Evolutionary conservation across 768 basidiomycete genomes (phyloP), one percentile per base, ranked within the genome.

Genomic region (Collybia mongolica): DNA sequence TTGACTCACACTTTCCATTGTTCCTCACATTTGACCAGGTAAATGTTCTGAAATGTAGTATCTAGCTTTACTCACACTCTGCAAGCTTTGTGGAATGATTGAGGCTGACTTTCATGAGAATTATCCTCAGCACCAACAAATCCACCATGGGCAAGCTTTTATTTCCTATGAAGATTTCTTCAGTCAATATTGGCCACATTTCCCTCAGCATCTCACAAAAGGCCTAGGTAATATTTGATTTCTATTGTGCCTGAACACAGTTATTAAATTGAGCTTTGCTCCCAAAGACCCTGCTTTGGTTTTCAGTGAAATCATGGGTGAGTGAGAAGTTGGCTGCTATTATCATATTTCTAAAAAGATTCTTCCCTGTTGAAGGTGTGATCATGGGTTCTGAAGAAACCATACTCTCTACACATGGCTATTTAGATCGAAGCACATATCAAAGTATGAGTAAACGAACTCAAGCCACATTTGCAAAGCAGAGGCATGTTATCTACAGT

Each of bases 331-430:
- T n/a, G n/a, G n/a, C n/a, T n/a, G n/a, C n/a, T n/a, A n/a, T n/a
- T n/a, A n/a, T n/a, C n/a, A n/a, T n/a, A n/a, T n/a, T n/a, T n/a
- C n/a, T n/a, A n/a, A n/a, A n/a, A n/a, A n/a, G n/a, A n/a, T n/a
- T n/a, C n/a, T n/a, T n/a, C n/a, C n/a, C n/a, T n/a, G n/a, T n/a
- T n/a, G n/a, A n/a, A 77, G 86, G 86, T 26, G 78, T 84, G 5
- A 82, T 90, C 53, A 77, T 81, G 57, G 87, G 88, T n/a, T 86
- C 86, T 0, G 84, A 88, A 59, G 65, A 67, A 41, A 69, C 84
- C 0, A 48, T 81, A 6, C 48, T 48, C 0, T 65, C 56, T 45
- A 60, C 58, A 2, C 54, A 61, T 2, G 65, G 76, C 2, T 73
- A 66, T 60, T 67, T 88, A 3, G 72, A 77, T 44, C 62, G 64